Evolutionary conservation across 805 yeast genomes (phyloP).

Genomic region (Sugiyamaella marilandica): DNA sequence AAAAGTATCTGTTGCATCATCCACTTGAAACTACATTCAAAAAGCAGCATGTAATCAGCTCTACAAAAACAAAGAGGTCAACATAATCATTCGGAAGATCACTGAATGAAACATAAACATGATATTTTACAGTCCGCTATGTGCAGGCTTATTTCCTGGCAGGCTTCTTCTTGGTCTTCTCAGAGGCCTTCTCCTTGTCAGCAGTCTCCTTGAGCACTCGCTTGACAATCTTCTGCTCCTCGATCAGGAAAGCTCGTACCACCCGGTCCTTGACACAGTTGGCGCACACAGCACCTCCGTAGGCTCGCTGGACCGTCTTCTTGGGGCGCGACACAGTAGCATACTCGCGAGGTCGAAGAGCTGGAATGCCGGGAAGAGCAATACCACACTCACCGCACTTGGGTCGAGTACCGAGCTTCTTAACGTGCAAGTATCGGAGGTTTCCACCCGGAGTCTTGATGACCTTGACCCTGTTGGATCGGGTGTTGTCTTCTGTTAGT

Average conservation of each 20-base stretch:
- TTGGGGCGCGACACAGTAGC: constrained; percentile 91
- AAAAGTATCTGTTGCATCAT: too few species aligned
- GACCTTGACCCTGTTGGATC: constrained; percentile 98
- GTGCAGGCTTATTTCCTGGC: constrained; percentile 26
- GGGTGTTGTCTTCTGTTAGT: constrained; percentile 80
- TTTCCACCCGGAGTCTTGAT: constrained; percentile 99
- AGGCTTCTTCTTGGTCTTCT: constrained; percentile 33
- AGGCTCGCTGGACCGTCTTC: constrained; percentile 98
- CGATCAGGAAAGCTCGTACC: constrained; percentile 98
- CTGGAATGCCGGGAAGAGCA: constrained; percentile 80
- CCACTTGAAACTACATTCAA: too few species aligned
- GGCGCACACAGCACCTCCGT: constrained; percentile 99
- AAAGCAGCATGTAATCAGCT: neutral
- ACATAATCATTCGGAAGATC: neutral
- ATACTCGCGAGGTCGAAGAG: constrained; percentile 98
- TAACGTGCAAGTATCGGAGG: constrained; percentile 95
- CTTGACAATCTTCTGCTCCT: constrained; percentile 99
- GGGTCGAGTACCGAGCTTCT: constrained; percentile 77
- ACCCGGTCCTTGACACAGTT: constrained; percentile 97
- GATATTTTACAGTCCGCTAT: neutral
- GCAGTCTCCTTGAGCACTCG: constrained; percentile 97
- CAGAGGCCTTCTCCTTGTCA: constrained; percentile 73
- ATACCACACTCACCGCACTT: constrained; percentile 66
- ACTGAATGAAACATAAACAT: neutral
- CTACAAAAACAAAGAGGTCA: neutral